These are phyloP conservation scores for Pleoardoris graminearum DNA, from an alignment of 2,329 filamentous ascomycete species.

Conservation along the genomic window DNA sequence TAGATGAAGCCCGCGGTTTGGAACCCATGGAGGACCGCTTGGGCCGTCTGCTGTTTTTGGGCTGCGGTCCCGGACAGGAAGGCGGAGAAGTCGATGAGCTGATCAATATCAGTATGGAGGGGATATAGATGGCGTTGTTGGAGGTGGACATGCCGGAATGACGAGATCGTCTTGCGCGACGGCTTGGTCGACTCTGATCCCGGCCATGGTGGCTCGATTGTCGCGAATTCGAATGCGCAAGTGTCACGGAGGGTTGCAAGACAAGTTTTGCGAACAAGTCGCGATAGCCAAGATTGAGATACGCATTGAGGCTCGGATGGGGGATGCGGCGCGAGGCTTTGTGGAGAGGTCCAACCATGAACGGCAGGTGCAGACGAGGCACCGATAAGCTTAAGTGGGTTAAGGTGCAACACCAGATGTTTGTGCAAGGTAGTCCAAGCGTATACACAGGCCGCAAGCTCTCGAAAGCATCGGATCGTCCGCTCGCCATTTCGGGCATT, in stretches of 20 bases:
- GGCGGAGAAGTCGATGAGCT: slow-evolving; percentile 78
- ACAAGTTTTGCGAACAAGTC: not conserved
- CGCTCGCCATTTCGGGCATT: not conserved
- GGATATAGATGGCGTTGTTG: not conserved
- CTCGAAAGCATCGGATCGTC: not conserved
- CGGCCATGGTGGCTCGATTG: slow-evolving; percentile 14
- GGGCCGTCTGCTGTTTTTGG: slow-evolving; percentile 67
- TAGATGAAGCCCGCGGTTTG: slow-evolving; percentile 88
- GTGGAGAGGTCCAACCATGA: slow-evolving; percentile 20
- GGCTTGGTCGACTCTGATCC: slow-evolving; percentile 36
- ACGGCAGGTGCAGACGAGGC: not conserved
- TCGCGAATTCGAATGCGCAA: not conserved
- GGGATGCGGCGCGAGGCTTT: slow-evolving; percentile 12
- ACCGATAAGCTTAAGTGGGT: not conserved
- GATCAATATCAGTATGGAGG: not conserved
- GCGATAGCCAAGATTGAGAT: not conserved
- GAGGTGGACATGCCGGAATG: slow-evolving; percentile 39
- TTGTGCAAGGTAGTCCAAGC: no score
- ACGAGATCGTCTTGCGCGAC: slow-evolving; percentile 46
- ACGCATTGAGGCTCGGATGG: slow-evolving; percentile 11
- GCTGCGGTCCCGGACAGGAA: slow-evolving; percentile 67
- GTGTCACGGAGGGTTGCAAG: not conserved
- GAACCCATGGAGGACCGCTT: slow-evolving; percentile 77
- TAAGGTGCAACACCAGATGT: no score
- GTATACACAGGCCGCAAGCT: not conserved